Percentiles rank a stretch among this genome's conserved stretches.
Evolutionary conservation across 768 basidiomycete species (phyloP).

Genomic region (Russula olivacea): DNA sequence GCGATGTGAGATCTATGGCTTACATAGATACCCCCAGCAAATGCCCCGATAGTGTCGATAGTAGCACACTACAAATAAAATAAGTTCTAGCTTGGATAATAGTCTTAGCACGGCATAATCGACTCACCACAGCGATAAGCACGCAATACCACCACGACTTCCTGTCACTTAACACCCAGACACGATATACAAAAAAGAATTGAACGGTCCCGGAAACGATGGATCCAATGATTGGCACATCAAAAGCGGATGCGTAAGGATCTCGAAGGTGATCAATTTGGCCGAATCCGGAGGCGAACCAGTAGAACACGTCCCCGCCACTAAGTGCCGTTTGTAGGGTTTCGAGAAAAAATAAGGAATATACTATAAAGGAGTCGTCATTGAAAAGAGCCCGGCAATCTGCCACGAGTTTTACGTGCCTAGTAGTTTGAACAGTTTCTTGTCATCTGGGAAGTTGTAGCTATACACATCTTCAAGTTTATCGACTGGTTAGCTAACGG

Average conservation of each 20-base stretch:
- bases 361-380: too few relatives aligned
- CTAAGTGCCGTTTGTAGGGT: too few relatives aligned
- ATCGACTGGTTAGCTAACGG: too few relatives aligned
- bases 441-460: too few relatives aligned
- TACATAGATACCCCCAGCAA: slow-evolving; percentile 1
- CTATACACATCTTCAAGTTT: too few relatives aligned
- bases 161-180: slow-evolving; percentile 11
- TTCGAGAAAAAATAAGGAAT: too few relatives aligned
- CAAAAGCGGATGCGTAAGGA: neutral
- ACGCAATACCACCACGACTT: neutral
- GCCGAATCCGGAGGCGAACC: too few relatives aligned
- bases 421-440: too few relatives aligned
- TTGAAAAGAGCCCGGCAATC: too few relatives aligned
- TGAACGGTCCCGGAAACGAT: slow-evolving; percentile 7
- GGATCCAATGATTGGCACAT: slow-evolving; percentile 7
- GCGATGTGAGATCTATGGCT: neutral
- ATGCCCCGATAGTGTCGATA: neutral
- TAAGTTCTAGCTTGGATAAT: neutral
- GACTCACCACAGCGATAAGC: neutral
- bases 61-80: neutral
- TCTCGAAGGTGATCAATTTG: neutral
- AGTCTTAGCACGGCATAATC: neutral
- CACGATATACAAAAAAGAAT: slow-evolving; percentile 13
- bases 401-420: too few relatives aligned
- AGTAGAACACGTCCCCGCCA: too few relatives aligned